Conservation (phyloP, 768 basidiomycete genomes). For the Lactarius evosmus region DNA sequence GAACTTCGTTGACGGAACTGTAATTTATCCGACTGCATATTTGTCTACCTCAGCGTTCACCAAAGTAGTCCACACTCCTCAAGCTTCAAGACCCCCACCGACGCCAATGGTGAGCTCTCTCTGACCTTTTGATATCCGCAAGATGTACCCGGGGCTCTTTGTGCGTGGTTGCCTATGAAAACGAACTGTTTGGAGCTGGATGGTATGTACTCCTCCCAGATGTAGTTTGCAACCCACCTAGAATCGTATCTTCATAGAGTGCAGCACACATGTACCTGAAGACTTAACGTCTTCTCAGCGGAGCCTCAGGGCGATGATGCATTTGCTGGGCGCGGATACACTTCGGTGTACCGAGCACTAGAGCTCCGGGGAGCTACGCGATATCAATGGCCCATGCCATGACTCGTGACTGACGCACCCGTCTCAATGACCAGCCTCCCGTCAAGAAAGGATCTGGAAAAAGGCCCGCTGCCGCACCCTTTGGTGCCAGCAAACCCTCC, state of each 20-base stretch:
- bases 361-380: constrained; percentile 49
- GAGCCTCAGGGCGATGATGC: constrained; percentile 45
- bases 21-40: neutral
- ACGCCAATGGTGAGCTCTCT: constrained; percentile 12
- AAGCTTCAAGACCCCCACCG: constrained; percentile 7
- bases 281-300: constrained; percentile 29
- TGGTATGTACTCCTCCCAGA: constrained; percentile 31
- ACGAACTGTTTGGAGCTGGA: constrained; percentile 29
- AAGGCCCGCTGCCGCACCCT: constrained; percentile 84
- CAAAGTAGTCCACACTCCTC: neutral
- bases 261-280: constrained; percentile 10
- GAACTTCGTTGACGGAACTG: neutral
- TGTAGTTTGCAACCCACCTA: constrained; percentile 17
- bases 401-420: constrained; percentile 44
- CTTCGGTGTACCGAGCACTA: constrained; percentile 35
- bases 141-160: constrained; percentile 11
- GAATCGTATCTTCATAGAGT: constrained; percentile 6
- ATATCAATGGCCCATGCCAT: constrained; percentile 34
- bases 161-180: neutral
- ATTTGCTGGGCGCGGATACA: constrained; percentile 42
- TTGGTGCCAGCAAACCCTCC: constrained; percentile 68
- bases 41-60: neutral
- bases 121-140: constrained; percentile 6
- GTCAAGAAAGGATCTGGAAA: constrained; percentile 71
- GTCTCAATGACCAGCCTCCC: constrained; percentile 92